Evolutionary conservation across 2,329 filamentous ascomycete species (phyloP), one percentile per base, ranked within the genome.

Genomic region (Fusarium pseudograminearum): DNA sequence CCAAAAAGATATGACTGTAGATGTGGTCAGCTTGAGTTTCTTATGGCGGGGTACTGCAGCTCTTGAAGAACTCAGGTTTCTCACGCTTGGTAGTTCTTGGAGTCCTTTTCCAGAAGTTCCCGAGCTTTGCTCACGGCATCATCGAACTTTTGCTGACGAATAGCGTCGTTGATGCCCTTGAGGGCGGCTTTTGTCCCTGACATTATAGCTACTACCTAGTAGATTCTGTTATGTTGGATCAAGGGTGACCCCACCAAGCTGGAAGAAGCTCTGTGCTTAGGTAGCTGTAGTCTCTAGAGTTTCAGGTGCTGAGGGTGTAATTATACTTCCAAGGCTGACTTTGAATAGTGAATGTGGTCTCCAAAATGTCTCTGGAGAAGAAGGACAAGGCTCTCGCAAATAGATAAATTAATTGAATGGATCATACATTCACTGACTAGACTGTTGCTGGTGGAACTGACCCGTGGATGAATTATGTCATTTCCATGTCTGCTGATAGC

Each of bases 21-120:
- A 44, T 54, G 47, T 18, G 40, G 71, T 71, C 62, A 70, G 61
- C 59, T 57, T 50, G 48, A 38, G 34, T 11, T 38, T 38, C 46
- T 50, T 14, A 46, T 60, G 61, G 67, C 54, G 60, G 60, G 51
- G 69, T 67, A 53, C 30, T 64, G 26, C 18, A 63, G 50, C 36
- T 67, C 28, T 33, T 8, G 34, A 28, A 34, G 10, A 57, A 28
- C 22, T 31, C 30, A 15, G 20, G 20, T 24, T 33, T 15, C 89
- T 66, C 83, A 93, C 87, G 89, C 94, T 79, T 95, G 93, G 80
- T 97, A 96, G 78, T 91, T 97, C 67, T 90, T 87, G 3, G 90
- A 82, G 66, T 98, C 94, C 69, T 87, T 87, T 55, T 90, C 84
- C 48, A 97, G 82, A 38, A 97, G 83, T 30, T 87, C 86, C 65